Evolutionary conservation across 345 rosid genomes (phyloP).

Genomic region (Brassica carinata): DNA sequence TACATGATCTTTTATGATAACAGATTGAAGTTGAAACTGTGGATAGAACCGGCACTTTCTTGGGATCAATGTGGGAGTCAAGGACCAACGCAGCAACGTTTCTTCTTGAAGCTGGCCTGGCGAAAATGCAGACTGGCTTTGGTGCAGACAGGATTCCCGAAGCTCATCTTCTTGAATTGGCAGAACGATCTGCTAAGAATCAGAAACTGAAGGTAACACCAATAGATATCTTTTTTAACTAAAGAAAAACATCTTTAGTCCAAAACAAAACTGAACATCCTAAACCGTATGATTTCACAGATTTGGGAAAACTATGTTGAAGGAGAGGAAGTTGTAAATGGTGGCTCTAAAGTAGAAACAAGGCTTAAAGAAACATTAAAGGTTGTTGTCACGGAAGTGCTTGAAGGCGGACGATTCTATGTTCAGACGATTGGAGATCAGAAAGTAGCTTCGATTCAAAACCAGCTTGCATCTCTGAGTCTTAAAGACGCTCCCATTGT

Average conservation of each 20-base stretch:
- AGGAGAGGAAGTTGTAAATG: conserved; percentile 85
- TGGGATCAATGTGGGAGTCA: conserved; percentile 96
- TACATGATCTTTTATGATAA: conserved; percentile 24
- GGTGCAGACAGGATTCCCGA: conserved; percentile 83
- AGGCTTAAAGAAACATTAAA: conserved; percentile 87
- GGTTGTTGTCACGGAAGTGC: conserved; percentile 90
- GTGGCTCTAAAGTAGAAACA: conserved; percentile 59
- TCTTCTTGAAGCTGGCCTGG: conserved; percentile 95
- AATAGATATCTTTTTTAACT: neutral
- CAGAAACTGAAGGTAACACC: conserved; percentile 81
- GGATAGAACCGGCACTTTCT: conserved; percentile 92
- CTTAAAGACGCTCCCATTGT: conserved; percentile 77
- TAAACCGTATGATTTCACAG: conserved; percentile 44
- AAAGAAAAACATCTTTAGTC: neutral
- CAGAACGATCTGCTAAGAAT: conserved; percentile 83
- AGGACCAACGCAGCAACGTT: conserved; percentile 67
- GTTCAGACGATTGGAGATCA: conserved; percentile 85
- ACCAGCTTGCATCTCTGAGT: conserved; percentile 74
- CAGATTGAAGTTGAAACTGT: conserved; percentile 94
- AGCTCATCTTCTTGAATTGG: conserved; percentile 79
- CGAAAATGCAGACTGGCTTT: conserved; percentile 83
- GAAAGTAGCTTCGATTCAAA: conserved; percentile 74
- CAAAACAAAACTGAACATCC: neutral
- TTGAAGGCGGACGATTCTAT: conserved; percentile 88
- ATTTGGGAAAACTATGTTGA: conserved; percentile 98